These are phyloP conservation scores for Erigeron canadensis DNA, from an alignment of 129 eudicot species.

Conservation along the genomic window DNA sequence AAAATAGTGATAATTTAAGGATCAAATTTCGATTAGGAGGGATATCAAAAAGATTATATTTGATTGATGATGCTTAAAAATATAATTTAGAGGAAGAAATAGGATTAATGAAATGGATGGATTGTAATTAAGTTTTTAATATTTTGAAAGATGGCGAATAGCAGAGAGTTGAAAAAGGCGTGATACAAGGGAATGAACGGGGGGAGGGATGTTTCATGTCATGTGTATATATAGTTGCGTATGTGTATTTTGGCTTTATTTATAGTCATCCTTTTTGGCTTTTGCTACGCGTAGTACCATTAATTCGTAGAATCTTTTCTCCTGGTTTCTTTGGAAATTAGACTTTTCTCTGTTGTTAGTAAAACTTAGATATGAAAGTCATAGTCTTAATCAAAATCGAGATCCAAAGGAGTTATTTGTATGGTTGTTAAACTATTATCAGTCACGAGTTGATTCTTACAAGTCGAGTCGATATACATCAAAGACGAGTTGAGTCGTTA, in stretches of 20 bases:
- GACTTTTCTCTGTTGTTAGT: slow-evolving; percentile 15
- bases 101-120: slow-evolving; percentile 9
- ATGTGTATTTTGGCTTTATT: slow-evolving; percentile 22
- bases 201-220: slow-evolving; percentile 6
- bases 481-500: too few species aligned
- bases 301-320: slow-evolving; percentile 6
- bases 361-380: too few species aligned
- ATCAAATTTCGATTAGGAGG: slow-evolving; percentile 21
- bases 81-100: slow-evolving; percentile 1
- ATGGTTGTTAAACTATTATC: too few species aligned
- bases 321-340: background rate
- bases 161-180: slow-evolving; percentile 33
- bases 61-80: background rate
- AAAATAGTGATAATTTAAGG: slow-evolving; percentile 17
- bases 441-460: too few species aligned
- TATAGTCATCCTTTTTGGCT: slow-evolving; percentile 22
- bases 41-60: background rate
- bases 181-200: slow-evolving; percentile 21
- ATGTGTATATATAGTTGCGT: background rate
- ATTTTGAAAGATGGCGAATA: slow-evolving; percentile 19
- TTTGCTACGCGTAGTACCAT: slow-evolving; percentile 24
- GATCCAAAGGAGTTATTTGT: too few species aligned
- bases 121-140: background rate
- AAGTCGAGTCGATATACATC: too few species aligned
- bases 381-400: too few species aligned